phyloP scores from a whole-genome alignment of 345 rosid species.

The Gossypium longicalyx region DNA sequence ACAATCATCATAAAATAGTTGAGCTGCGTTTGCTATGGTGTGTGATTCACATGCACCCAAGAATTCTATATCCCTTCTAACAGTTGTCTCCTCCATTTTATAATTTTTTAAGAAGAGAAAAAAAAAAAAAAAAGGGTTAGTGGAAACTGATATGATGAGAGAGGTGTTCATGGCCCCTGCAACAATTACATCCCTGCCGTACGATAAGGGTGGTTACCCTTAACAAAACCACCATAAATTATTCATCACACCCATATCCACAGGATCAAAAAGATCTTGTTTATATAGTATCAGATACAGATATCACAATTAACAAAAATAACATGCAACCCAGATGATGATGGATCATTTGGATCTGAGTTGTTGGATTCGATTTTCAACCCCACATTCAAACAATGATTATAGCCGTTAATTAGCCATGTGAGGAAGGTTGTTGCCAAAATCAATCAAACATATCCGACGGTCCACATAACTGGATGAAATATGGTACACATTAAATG shows the following conservation, averaged over 20 bases:
- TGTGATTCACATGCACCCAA: constrained; percentile 55
- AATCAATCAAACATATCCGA: constrained; percentile 21
- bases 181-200: constrained; percentile 42
- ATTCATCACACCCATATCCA: constrained; percentile 13
- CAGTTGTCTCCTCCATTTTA: constrained; percentile 30
- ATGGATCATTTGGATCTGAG: constrained; percentile 11
- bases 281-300: neutral
- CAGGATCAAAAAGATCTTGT: constrained; percentile 19
- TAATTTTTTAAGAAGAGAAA: too few relatives aligned
- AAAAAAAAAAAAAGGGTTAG: neutral
- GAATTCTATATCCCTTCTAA: constrained; percentile 30
- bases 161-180: constrained; percentile 26
- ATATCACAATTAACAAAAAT: neutral
- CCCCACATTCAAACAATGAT: constrained; percentile 32
- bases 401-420: constrained; percentile 30
- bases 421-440: constrained; percentile 23
- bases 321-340: neutral
- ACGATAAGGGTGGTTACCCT: constrained; percentile 23
- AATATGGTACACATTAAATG: constrained; percentile 28
- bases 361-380: constrained; percentile 18
- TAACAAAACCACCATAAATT: neutral
- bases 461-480: constrained; percentile 5
- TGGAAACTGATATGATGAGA: constrained; percentile 14
- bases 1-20: constrained; percentile 43
- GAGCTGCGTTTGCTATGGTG: constrained; percentile 30